Conservation (phyloP, 352 stramenopile genomes). For the Globisporangium acanthophoron region DNA sequence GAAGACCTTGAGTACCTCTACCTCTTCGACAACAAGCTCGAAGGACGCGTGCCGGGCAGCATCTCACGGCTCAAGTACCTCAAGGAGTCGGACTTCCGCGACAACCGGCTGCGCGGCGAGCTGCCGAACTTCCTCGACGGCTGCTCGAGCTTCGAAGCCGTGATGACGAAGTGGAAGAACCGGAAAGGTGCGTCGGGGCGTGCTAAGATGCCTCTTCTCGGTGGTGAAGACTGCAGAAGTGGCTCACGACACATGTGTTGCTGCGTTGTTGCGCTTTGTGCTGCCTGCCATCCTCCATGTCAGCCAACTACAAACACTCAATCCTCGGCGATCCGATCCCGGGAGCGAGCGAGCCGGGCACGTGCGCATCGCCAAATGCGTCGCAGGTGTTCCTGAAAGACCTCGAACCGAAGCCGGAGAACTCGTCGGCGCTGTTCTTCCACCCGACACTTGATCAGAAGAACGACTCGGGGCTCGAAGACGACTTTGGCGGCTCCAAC, state of each 20-base stretch:
- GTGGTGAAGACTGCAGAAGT: background rate
- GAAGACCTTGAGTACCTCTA: slow-evolving; percentile 82
- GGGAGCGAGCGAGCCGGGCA: slow-evolving; percentile 20
- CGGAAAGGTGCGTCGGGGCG: slow-evolving; percentile 32
- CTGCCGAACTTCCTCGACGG: slow-evolving; percentile 80
- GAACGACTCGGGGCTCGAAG: slow-evolving; percentile 39
- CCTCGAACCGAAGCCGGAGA: slow-evolving; percentile 42
- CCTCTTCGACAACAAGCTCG: slow-evolving; percentile 80
- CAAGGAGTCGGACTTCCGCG: slow-evolving; percentile 73
- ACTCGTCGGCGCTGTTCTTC: slow-evolving; percentile 57
- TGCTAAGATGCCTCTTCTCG: background rate
- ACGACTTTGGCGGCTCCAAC: slow-evolving; percentile 49
- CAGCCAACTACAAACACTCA: slow-evolving; percentile 63
- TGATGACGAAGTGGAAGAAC: slow-evolving; percentile 84
- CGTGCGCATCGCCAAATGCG: slow-evolving; percentile 17
- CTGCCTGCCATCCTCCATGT: background rate
- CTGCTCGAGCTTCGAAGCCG: slow-evolving; percentile 68
- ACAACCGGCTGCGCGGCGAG: slow-evolving; percentile 67
- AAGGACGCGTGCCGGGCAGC: slow-evolving; percentile 57
- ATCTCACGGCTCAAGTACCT: slow-evolving; percentile 74
- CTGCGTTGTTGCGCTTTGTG: no score
- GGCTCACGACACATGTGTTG: no score
- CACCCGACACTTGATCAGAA: slow-evolving; percentile 54
- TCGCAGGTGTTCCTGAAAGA: slow-evolving; percentile 50
- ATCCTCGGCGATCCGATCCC: slow-evolving; percentile 67